Percentiles rank a stretch among this genome's conserved stretches.
Evolutionary conservation across 2,329 filamentous ascomycete genomes (phyloP).

Genomic region (Coniochaeta sp.): DNA sequence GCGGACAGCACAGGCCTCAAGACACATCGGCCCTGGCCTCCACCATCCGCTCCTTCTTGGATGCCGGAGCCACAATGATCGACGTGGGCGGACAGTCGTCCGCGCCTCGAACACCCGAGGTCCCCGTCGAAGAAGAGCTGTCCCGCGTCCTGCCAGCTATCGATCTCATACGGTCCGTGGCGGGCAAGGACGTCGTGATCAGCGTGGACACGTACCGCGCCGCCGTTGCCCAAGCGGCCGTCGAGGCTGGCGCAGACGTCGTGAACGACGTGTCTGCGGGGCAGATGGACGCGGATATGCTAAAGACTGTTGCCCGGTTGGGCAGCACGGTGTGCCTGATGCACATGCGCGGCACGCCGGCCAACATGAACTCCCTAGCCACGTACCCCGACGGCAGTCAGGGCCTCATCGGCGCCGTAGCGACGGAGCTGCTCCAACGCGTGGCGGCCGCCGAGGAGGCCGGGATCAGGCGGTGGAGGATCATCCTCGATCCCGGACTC

Average conservation of each 20-base stretch:
- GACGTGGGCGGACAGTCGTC: constrained; percentile 94
- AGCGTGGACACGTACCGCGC: constrained; percentile 93
- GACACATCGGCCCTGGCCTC: constrained; percentile 41
- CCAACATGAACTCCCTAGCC: constrained; percentile 67
- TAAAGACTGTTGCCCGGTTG: constrained; percentile 68
- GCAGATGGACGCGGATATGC: constrained; percentile 70
- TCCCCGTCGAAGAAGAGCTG: constrained; percentile 67
- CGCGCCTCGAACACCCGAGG: constrained; percentile 63
- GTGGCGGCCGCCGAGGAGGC: constrained; percentile 69
- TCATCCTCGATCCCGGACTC: constrained; percentile 87
- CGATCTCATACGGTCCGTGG: constrained; percentile 59
- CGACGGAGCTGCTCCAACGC: constrained; percentile 60
- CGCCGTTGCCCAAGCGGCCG: constrained; percentile 67
- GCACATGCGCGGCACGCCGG: constrained; percentile 88
- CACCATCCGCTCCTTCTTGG: constrained; percentile 56
- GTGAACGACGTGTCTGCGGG: constrained; percentile 94
- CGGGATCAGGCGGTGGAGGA: constrained; percentile 85
- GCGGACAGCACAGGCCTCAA: constrained; percentile 53
- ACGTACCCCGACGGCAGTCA: constrained; percentile 48
- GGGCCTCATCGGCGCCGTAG: constrained; percentile 55
- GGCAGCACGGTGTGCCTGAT: constrained; percentile 77
- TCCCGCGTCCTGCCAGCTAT: constrained; percentile 75
- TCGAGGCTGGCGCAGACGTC: constrained; percentile 77
- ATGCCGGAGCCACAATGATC: constrained; percentile 70
- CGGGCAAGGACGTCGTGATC: constrained; percentile 60